A percentile compares a stretch with the other conserved stretches of the same genome.
These are phyloP conservation scores for Mortierella claussenii DNA, from an alignment of 192 early-diverging fungal species.

Conservation along the genomic window DNA sequence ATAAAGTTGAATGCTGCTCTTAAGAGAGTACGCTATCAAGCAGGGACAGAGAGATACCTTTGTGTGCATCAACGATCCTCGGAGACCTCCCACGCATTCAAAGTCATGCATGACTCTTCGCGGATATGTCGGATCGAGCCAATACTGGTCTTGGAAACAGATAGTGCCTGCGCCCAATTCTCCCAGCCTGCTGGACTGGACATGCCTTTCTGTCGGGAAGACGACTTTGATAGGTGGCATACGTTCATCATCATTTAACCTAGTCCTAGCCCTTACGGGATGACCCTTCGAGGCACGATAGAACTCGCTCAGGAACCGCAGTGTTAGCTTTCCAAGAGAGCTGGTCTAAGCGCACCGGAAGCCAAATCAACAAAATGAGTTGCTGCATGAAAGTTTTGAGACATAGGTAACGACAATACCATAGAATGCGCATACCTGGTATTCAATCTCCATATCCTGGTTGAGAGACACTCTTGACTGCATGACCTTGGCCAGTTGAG, in stretches of 20 bases:
- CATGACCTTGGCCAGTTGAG: slow-evolving; percentile 55
- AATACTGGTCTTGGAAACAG: slow-evolving; percentile 19
- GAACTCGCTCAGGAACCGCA: slow-evolving; percentile 51
- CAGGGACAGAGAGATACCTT: slow-evolving; percentile 10
- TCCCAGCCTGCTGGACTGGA: slow-evolving; percentile 43
- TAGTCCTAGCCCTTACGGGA: slow-evolving; percentile 9
- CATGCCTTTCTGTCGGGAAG: slow-evolving; percentile 56
- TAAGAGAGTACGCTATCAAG: no score
- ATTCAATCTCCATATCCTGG: slow-evolving; percentile 47
- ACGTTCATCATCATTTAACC: slow-evolving; percentile 8
- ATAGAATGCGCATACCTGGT: slow-evolving; percentile 62
- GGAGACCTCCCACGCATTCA: slow-evolving; percentile 17
- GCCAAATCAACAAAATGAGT: background rate
- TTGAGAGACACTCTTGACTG: slow-evolving; percentile 10
- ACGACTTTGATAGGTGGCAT: slow-evolving; percentile 49
- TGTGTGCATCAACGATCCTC: slow-evolving; percentile 40
- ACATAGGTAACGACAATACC: background rate
- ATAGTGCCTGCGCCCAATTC: slow-evolving; percentile 34
- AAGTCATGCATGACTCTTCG: slow-evolving; percentile 37
- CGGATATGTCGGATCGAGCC: slow-evolving; percentile 17
- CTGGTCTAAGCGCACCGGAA: slow-evolving; percentile 47
- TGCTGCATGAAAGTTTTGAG: background rate
- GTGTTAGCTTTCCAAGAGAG: slow-evolving; percentile 54
- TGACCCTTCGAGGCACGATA: slow-evolving; percentile 56
- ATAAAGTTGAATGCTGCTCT: no score